Conservation (phyloP, 495 filamentous ascomycete species). For the Parmelia sp. region DNA sequence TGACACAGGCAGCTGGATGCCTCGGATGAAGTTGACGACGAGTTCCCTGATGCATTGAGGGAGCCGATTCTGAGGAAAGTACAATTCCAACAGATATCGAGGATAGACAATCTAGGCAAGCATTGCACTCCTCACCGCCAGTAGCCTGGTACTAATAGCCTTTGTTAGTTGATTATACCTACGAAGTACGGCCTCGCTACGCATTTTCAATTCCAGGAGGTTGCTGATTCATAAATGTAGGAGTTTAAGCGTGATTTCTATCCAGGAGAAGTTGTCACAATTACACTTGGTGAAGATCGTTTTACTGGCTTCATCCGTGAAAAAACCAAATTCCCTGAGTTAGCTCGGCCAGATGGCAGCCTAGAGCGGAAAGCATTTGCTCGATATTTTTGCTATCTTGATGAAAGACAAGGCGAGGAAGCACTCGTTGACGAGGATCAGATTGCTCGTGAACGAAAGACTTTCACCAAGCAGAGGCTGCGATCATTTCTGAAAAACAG, state of each 20-base stretch:
- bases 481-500: slow-evolving; percentile 94
- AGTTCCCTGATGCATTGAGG: slow-evolving; percentile 86
- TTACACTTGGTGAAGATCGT: slow-evolving; percentile 62
- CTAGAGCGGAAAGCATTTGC: slow-evolving; percentile 60
- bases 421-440: slow-evolving; percentile 73
- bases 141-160: slow-evolving; percentile 26
- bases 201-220: not conserved
- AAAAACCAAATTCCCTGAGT: slow-evolving; percentile 70
- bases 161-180: slow-evolving; percentile 57
- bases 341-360: slow-evolving; percentile 57
- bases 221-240: slow-evolving; percentile 33
- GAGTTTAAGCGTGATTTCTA: slow-evolving; percentile 94
- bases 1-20: slow-evolving; percentile 58
- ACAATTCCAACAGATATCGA: slow-evolving; percentile 83
- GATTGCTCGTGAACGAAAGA: slow-evolving; percentile 79
- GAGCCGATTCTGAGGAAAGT: slow-evolving; percentile 83
- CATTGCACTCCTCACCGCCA: slow-evolving; percentile 2
- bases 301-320: slow-evolving; percentile 75
- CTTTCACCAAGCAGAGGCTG: slow-evolving; percentile 92
- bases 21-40: slow-evolving; percentile 79
- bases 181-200: slow-evolving; percentile 45
- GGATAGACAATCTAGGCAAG: slow-evolving; percentile 83
- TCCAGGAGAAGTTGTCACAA: slow-evolving; percentile 79
- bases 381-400: slow-evolving; percentile 72
- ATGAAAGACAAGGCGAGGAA: slow-evolving; percentile 63